Evolutionary conservation across 2,329 filamentous ascomycete genomes (phyloP).

Genomic region (Monilinia fructigena): DNA sequence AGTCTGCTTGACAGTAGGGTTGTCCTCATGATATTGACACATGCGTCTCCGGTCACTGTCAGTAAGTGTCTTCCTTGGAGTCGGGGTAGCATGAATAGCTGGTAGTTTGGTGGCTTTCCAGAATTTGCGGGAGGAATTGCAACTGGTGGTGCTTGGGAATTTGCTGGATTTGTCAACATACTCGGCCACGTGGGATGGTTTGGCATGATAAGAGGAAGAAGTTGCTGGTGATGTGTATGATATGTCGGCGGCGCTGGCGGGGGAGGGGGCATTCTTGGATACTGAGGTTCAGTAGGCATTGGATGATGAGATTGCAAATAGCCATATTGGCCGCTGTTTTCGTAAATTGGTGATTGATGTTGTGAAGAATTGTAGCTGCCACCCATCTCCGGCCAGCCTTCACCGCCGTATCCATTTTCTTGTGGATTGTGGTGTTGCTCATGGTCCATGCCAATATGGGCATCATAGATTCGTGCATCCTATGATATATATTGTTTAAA

Average conservation of each 20-base stretch:
- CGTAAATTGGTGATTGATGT: slow-evolving; percentile 67
- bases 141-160: slow-evolving; percentile 55
- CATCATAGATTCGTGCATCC: slow-evolving; percentile 42
- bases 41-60: slow-evolving; percentile 87
- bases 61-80: slow-evolving; percentile 82
- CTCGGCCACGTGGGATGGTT: slow-evolving; percentile 72
- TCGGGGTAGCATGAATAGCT: slow-evolving; percentile 54
- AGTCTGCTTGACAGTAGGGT: slow-evolving; percentile 88
- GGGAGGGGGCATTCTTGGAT: slow-evolving; percentile 52
- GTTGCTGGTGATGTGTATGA: slow-evolving; percentile 50
- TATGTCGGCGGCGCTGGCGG: slow-evolving; percentile 45
- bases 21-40: slow-evolving; percentile 89
- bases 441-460: slow-evolving; percentile 41
- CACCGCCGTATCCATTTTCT: slow-evolving; percentile 45
- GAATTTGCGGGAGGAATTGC: slow-evolving; percentile 54
- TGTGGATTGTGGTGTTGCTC: slow-evolving; percentile 36
- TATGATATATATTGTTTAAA: slow-evolving; percentile 21
- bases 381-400: slow-evolving; percentile 57
- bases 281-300: slow-evolving; percentile 56
- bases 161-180: slow-evolving; percentile 71
- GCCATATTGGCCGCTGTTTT: slow-evolving; percentile 66
- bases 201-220: slow-evolving; percentile 72
- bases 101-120: slow-evolving; percentile 46
- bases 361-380: slow-evolving; percentile 49
- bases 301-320: slow-evolving; percentile 58